Percentiles rank a stretch among this genome's conserved stretches.
Conservation (phyloP, 202 grass and related monocot species). For the Bolboschoenoplectus hybrid region DNA sequence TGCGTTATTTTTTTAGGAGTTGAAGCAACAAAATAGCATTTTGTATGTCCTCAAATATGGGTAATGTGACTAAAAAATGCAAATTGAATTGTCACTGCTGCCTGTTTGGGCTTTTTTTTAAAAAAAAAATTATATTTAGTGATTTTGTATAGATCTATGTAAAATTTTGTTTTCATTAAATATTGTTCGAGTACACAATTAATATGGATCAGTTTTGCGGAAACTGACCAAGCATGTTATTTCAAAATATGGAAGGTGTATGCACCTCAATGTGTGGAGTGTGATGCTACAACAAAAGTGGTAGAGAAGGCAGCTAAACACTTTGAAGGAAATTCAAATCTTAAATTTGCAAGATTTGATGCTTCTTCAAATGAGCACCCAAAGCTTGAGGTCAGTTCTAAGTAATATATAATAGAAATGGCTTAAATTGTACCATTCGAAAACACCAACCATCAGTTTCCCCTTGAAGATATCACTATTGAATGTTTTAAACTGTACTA, state of each 20-base stretch:
- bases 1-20: neutral
- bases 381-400: slow-evolving; percentile 70
- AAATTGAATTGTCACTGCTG: neutral
- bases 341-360: slow-evolving; percentile 91
- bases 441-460: slow-evolving; percentile 9
- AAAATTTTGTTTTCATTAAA: neutral
- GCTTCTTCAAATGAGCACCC: slow-evolving; percentile 98
- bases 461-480: neutral
- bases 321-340: slow-evolving; percentile 64
- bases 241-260: slow-evolving; percentile 56
- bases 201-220: slow-evolving; percentile 24
- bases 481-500: slow-evolving; percentile 20
- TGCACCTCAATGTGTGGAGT: slow-evolving; percentile 82
- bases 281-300: slow-evolving; percentile 73
- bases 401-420: slow-evolving; percentile 20
- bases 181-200: slow-evolving; percentile 14
- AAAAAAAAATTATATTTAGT: neutral
- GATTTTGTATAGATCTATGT: neutral
- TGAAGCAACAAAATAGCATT: slow-evolving; percentile 4
- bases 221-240: slow-evolving; percentile 33
- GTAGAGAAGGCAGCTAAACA: slow-evolving; percentile 78
- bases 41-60: neutral
- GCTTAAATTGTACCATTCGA: slow-evolving; percentile 14
- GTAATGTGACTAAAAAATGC: neutral
- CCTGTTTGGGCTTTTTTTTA: neutral